Conservation (phyloP, 345 rosid species). For the Linum lewisii region DNA sequence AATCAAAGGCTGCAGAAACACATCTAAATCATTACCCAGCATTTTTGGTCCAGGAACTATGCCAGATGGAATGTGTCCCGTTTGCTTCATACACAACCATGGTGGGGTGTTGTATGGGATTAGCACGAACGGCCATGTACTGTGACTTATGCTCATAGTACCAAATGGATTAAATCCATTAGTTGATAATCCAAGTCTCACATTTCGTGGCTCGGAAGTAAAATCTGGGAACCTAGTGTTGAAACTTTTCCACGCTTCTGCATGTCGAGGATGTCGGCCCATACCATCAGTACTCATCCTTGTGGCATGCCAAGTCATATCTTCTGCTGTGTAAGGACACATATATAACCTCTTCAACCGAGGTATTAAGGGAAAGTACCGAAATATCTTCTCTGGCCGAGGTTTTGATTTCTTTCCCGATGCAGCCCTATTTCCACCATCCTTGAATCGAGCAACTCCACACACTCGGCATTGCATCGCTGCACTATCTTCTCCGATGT, state of each 20-base stretch:
- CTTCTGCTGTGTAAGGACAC: neutral
- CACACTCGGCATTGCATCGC: neutral
- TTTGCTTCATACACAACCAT: neutral
- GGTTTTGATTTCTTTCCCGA: too few relatives aligned
- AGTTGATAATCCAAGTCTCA: too few relatives aligned
- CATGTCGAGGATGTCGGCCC: too few relatives aligned
- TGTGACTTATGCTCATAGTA: too few relatives aligned
- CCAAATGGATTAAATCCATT: too few relatives aligned
- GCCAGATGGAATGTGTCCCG: neutral
- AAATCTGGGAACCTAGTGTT: too few relatives aligned
- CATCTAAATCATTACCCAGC: too few relatives aligned
- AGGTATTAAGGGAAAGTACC: conserved; percentile 6
- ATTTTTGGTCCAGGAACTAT: conserved; percentile 7
- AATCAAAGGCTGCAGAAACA: too few relatives aligned
- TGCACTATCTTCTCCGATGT: neutral
- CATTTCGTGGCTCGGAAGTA: too few relatives aligned
- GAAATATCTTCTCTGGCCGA: too few relatives aligned
- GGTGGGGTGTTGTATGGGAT: conserved; percentile 1
- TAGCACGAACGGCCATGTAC: neutral
- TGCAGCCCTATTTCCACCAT: neutral
- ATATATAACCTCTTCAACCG: conserved; percentile 12
- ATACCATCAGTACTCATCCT: too few relatives aligned
- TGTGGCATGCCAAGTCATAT: conserved; percentile 12
- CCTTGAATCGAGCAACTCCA: conserved; percentile 1
- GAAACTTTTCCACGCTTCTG: too few relatives aligned